Conservation (phyloP, 192 early-diverging fungal species). For the Gorgonomyces haynaldii region DNA sequence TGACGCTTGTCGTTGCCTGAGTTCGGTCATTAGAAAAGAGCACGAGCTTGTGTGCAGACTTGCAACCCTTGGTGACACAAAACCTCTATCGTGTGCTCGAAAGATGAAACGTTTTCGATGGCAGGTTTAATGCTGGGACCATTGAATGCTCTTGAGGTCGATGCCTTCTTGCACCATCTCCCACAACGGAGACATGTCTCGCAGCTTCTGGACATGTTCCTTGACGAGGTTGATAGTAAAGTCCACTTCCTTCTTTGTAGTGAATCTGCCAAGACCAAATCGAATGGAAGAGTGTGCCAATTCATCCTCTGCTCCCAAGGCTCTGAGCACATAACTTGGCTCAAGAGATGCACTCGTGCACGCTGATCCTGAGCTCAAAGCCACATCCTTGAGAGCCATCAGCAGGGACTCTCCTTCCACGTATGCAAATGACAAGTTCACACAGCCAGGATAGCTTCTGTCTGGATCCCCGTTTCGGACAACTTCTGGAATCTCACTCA, state of each 20-base stretch:
- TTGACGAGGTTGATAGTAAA: slow-evolving; percentile 72
- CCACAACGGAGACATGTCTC: slow-evolving; percentile 96
- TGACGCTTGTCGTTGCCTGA: too few species aligned
- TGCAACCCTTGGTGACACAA: too few species aligned
- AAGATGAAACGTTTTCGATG: neutral
- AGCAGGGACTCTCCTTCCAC: slow-evolving; percentile 95
- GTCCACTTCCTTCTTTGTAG: slow-evolving; percentile 90
- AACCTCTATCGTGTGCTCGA: neutral
- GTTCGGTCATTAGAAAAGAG: too few species aligned
- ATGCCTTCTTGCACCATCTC: slow-evolving; percentile 96
- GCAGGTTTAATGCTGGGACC: slow-evolving; percentile 65
- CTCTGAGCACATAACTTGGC: slow-evolving; percentile 91
- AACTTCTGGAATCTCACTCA: slow-evolving; percentile 69
- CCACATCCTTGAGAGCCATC: slow-evolving; percentile 97
- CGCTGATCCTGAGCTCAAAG: slow-evolving; percentile 86
- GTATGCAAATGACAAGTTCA: slow-evolving; percentile 93
- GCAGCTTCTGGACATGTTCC: slow-evolving; percentile 67
- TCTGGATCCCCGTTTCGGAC: slow-evolving; percentile 81
- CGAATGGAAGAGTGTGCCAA: slow-evolving; percentile 92
- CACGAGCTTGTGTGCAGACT: too few species aligned
- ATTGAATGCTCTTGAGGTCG: slow-evolving; percentile 82
- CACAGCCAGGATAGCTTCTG: slow-evolving; percentile 76
- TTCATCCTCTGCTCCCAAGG: slow-evolving; percentile 92
- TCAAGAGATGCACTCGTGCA: slow-evolving; percentile 94
- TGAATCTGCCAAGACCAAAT: slow-evolving; percentile 94